Evolutionary conservation across 257 asterid species (phyloP).

Genomic region (Penstemon barbatus): DNA sequence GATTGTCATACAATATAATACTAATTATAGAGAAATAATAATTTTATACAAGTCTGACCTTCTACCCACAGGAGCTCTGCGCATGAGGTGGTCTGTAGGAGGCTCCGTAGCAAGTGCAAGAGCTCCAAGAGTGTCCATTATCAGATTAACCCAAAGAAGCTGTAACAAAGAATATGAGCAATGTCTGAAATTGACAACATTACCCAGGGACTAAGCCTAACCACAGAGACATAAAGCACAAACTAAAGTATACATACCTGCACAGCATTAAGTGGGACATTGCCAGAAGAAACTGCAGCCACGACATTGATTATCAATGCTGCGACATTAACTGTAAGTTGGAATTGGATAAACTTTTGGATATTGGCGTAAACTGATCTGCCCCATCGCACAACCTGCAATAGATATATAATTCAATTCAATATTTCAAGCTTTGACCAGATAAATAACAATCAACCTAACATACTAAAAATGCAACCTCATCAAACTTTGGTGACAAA

Average conservation of each 20-base stretch:
- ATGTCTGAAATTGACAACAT: not conserved
- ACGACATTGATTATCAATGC: slow-evolving; percentile 86
- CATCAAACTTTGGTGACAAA: not conserved
- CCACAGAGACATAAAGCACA: not conserved
- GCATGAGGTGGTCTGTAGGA: slow-evolving; percentile 94
- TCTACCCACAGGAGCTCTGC: slow-evolving; percentile 83
- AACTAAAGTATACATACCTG: slow-evolving; percentile 49
- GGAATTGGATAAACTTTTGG: slow-evolving; percentile 92
- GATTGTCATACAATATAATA: slow-evolving; percentile 19
- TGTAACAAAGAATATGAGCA: slow-evolving; percentile 30
- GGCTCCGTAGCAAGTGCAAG: slow-evolving; percentile 94
- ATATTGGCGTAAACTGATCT: slow-evolving; percentile 90
- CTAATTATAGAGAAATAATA: not conserved
- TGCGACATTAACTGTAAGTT: slow-evolving; percentile 87
- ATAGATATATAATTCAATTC: slow-evolving; percentile 6
- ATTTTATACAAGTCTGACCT: slow-evolving; percentile 47
- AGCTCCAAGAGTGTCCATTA: slow-evolving; percentile 95
- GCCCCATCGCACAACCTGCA: slow-evolving; percentile 96
- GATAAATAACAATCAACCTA: not conserved
- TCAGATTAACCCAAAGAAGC: slow-evolving; percentile 97
- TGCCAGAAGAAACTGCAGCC: slow-evolving; percentile 81
- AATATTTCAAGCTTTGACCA: slow-evolving; percentile 8
- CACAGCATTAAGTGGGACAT: slow-evolving; percentile 88
- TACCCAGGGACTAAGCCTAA: not conserved
- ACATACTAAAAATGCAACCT: not conserved